Evolutionary conservation across 1,284 basidiomycete genomes (phyloP).

Genomic region (Mrakiaceae sp.): DNA sequence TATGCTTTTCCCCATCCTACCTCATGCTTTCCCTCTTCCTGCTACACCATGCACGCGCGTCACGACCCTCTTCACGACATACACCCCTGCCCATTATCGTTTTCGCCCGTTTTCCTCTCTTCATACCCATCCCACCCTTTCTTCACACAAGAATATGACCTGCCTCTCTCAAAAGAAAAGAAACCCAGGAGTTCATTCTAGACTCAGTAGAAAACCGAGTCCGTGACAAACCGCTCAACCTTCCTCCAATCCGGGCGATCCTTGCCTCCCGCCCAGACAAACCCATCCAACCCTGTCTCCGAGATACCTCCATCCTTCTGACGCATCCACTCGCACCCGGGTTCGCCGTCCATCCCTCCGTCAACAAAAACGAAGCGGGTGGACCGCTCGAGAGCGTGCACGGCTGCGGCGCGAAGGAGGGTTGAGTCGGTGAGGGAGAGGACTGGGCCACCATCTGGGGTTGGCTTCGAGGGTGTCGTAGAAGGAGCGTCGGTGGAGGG

Average conservation of each 20-base stretch:
- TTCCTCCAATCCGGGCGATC: constrained; percentile 11
- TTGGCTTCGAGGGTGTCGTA: neutral
- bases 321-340: constrained; percentile 42
- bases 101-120: neutral
- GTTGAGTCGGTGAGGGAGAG: constrained; percentile 53
- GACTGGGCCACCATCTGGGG: constrained; percentile 50
- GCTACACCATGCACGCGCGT: too few species aligned
- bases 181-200: too few species aligned
- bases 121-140: too few species aligned
- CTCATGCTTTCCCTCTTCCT: too few species aligned
- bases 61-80: neutral
- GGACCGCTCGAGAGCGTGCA: constrained; percentile 55
- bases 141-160: too few species aligned
- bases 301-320: neutral
- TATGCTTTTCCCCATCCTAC: neutral
- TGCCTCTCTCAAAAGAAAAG: too few species aligned
- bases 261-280: constrained; percentile 15
- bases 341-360: constrained; percentile 25
- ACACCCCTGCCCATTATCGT: neutral
- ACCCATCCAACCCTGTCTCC: constrained; percentile 9
- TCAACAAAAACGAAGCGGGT: constrained; percentile 47
- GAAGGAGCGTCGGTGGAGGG: constrained; percentile 2
- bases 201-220: constrained; percentile 13
- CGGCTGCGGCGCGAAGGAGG: constrained; percentile 63
- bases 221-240: constrained; percentile 12